Percentiles rank a stretch among this genome's conserved stretches.
phyloP scores from a whole-genome alignment of 306 rosid species.

The Quercus cerris region DNA sequence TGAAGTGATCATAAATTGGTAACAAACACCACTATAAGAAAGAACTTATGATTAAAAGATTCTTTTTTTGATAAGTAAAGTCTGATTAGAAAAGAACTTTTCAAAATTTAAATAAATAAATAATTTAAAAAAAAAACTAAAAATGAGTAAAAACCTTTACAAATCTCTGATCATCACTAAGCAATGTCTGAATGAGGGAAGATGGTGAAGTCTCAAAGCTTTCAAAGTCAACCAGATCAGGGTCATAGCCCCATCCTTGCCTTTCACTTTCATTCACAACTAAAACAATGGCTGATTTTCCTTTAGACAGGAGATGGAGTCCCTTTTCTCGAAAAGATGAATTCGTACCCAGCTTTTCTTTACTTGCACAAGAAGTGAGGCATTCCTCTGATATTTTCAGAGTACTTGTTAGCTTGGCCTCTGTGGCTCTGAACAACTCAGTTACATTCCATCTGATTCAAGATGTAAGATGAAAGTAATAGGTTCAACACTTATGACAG shows the following conservation, averaged over 20 bases:
- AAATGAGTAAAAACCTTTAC: slow-evolving; percentile 40
- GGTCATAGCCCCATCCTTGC: slow-evolving; percentile 22
- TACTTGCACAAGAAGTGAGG: slow-evolving; percentile 36
- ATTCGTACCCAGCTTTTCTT: slow-evolving; percentile 40
- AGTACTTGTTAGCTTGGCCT: slow-evolving; percentile 37
- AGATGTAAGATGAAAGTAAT: slow-evolving; percentile 24
- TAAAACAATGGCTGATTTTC: slow-evolving; percentile 75
- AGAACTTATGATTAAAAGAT: not conserved
- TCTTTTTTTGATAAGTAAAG: not conserved
- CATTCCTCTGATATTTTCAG: slow-evolving; percentile 49
- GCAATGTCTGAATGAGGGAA: slow-evolving; percentile 44
- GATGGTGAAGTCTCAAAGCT: slow-evolving; percentile 30
- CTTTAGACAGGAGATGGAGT: slow-evolving; percentile 52
- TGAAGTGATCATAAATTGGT: slow-evolving; percentile 6
- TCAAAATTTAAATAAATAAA: not conserved
- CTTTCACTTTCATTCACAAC: slow-evolving; percentile 46
- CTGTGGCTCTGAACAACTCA: slow-evolving; percentile 46
- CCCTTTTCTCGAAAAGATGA: slow-evolving; percentile 52
- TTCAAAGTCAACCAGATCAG: slow-evolving; percentile 31
- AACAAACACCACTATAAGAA: not conserved
- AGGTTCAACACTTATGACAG: slow-evolving; percentile 24
- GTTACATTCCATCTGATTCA: slow-evolving; percentile 61
- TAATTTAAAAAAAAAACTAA: not conserved
- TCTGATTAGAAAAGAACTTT: slow-evolving; percentile 2
- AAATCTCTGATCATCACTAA: slow-evolving; percentile 44